A percentile compares a stretch with the other conserved stretches of the same genome.
Conservation (phyloP, 2,329 filamentous ascomycete species). For the Aspergillus tubingensis region DNA sequence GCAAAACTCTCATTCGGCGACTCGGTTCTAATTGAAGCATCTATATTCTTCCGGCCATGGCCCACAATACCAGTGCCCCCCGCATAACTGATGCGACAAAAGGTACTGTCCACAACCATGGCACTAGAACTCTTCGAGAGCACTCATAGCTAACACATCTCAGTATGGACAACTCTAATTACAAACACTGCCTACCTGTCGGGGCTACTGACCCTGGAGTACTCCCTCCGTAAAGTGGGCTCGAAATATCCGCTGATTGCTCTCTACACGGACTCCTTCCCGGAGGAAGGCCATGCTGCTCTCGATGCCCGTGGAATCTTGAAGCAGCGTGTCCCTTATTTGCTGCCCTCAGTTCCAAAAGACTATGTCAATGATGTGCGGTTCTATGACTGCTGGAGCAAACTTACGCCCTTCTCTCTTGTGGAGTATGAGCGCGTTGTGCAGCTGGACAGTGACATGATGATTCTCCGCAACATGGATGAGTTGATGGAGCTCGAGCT, state of each 20-base stretch:
- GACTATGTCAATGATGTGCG: constrained; percentile 76
- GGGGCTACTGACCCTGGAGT: constrained; percentile 78
- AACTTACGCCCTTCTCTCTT: constrained; percentile 77
- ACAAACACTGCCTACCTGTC: constrained; percentile 81
- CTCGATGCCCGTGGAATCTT: constrained; percentile 70
- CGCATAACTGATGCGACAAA: constrained; percentile 9
- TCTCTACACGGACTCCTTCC: constrained; percentile 79
- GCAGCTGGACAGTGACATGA: constrained; percentile 85
- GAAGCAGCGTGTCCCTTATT: constrained; percentile 69
- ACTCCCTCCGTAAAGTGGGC: constrained; percentile 66
- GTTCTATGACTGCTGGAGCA: constrained; percentile 90
- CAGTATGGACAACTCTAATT: constrained; percentile 85
- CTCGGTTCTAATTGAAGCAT: neutral
- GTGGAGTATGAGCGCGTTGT: constrained; percentile 77
- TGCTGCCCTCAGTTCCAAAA: constrained; percentile 66
- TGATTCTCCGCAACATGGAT: constrained; percentile 81
- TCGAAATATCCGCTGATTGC: constrained; percentile 78
- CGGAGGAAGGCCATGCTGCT: constrained; percentile 66
- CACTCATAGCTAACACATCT: neutral
- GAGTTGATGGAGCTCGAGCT: constrained; percentile 81
- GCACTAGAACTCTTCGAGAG: neutral
- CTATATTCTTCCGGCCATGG: constrained; percentile 1
- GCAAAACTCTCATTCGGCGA: neutral
- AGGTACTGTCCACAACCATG: neutral
- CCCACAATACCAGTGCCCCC: neutral